Base-by-base conservation (phyloP, 73 alveolate species). In the Stentor roeselii region DNA sequence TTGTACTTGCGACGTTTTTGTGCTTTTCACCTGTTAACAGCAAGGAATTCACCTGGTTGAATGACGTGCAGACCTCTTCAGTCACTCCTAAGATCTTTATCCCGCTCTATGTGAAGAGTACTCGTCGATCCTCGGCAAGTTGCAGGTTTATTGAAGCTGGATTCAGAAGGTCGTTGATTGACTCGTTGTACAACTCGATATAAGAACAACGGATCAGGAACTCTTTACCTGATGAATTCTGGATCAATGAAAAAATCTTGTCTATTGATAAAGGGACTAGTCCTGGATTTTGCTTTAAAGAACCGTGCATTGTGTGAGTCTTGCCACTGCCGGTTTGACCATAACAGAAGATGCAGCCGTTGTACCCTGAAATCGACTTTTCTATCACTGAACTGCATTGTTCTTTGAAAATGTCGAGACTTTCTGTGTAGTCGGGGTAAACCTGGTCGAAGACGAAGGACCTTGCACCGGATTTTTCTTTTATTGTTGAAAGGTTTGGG, bases 141-240 rank as follows among this genome's bases (percentile, higher is more conserved):
- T n/a, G 74, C 74, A 15, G 14, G n/a, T 58, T 58, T 15, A 15
- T 58, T 21, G 14, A 58, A 58, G 14, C n/a, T 21, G 74, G 14
- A 58, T 21, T 58, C 74, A 94, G 89, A 77, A 94, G 83, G 87
- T 94, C 98, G 90, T 94, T 94, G 42, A 94, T 93, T 37, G 86
- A 84, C 85, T 94, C 98, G 76, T 92, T 94, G 90, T 94, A 94
- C 30, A 94, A 92, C 82, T 94, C 97, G 15, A 89, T 78, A 80
- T 90, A 92, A 6, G 96, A 90, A 42, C 90, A 84, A n/a, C 90
- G 77, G 3, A 84, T 86, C n/a, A 84, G 87, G 82, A 76, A 84
- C 84, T 84, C 14, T 21, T 58, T 58, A 14, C 74, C 74, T 58
- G n/a, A n/a, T n/a, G n/a, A n/a, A n/a, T n/a, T n/a, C n/a, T n/a